These are phyloP conservation scores for Bocquillonia castaneifolia DNA, from an alignment of 441 rosid genomes.

Conservation along the genomic window DNA sequence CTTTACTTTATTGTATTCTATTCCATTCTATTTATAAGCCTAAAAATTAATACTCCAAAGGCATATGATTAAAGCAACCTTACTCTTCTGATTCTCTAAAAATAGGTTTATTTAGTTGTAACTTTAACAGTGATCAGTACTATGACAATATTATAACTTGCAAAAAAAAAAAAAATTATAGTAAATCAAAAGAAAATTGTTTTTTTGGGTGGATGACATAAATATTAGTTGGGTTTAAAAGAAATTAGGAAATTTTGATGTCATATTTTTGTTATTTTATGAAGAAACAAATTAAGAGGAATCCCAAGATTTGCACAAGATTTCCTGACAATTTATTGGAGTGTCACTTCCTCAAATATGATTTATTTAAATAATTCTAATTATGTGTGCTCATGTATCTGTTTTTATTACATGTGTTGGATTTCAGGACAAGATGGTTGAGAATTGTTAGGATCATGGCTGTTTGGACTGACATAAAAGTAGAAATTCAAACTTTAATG, in stretches of 20 bases:
- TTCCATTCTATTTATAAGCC: conserved; percentile 18
- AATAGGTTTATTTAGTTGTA: neutral
- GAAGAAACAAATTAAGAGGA: conserved; percentile 26
- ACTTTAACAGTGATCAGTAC: conserved; percentile 19
- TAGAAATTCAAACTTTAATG: conserved; percentile 15
- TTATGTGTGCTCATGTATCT: neutral
- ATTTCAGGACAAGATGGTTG: conserved; percentile 13
- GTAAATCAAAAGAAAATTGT: neutral
- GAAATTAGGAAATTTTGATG: conserved; percentile 27
- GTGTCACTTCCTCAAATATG: conserved; percentile 10
- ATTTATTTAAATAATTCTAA: neutral
- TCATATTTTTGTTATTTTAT: conserved; percentile 19
- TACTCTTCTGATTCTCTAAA: conserved; percentile 6
- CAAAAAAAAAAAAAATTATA: conserved; percentile 7
- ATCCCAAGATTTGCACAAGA: conserved; percentile 43
- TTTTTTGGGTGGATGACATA: conserved; percentile 13
- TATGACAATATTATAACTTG: conserved; percentile 7
- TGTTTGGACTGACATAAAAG: conserved; percentile 30
- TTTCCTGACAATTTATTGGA: conserved; percentile 37
- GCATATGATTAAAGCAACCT: conserved; percentile 30
- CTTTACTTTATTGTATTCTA: conserved; percentile 22
- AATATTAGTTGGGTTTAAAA: conserved; percentile 8
- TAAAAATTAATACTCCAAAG: conserved; percentile 13
- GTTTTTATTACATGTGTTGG: neutral
- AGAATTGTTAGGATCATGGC: conserved; percentile 23